A percentile compares a stretch with the other conserved stretches of the same genome.
These are phyloP conservation scores for Manihot esculenta DNA, from an alignment of 441 rosid genomes.

Conservation along the genomic window DNA sequence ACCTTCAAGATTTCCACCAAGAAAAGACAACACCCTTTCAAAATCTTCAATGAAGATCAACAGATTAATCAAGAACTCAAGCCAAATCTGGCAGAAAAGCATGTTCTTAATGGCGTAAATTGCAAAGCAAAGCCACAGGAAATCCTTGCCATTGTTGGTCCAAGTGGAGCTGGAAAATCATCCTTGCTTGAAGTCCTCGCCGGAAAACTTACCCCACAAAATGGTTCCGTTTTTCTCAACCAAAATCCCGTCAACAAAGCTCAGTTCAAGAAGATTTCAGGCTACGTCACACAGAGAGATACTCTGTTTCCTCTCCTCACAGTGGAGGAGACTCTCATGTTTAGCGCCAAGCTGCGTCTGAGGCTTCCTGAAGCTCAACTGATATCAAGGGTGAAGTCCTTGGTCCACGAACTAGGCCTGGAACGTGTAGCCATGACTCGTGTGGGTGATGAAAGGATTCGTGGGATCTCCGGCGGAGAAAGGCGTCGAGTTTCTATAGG, in stretches of 20 bases:
- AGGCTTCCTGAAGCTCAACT: slow-evolving; percentile 51
- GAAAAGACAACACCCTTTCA: slow-evolving; percentile 38
- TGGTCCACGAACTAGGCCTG: slow-evolving; percentile 78
- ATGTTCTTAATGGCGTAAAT: slow-evolving; percentile 60
- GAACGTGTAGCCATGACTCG: slow-evolving; percentile 61
- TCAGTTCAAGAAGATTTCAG: slow-evolving; percentile 69
- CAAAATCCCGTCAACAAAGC: slow-evolving; percentile 52
- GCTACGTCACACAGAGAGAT: slow-evolving; percentile 84
- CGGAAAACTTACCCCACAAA: slow-evolving; percentile 54
- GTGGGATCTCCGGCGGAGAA: slow-evolving; percentile 96
- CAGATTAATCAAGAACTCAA: slow-evolving; percentile 28
- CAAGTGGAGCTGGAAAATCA: slow-evolving; percentile 97
- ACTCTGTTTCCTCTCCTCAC: slow-evolving; percentile 86
- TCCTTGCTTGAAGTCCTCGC: slow-evolving; percentile 79
- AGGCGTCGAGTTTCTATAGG: slow-evolving; percentile 93
- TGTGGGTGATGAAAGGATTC: slow-evolving; percentile 76
- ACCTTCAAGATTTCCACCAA: slow-evolving; percentile 46
- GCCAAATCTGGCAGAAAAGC: slow-evolving; percentile 31
- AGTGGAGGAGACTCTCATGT: slow-evolving; percentile 88
- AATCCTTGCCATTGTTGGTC: slow-evolving; percentile 87
- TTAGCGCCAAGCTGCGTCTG: slow-evolving; percentile 76
- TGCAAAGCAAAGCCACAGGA: slow-evolving; percentile 93
- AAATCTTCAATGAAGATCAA: slow-evolving; percentile 33
- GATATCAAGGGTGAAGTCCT: slow-evolving; percentile 53
- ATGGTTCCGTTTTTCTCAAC: slow-evolving; percentile 64